Evolutionary conservation across 2,329 filamentous ascomycete species (phyloP).

Genomic region (Cladosporium velox): DNA sequence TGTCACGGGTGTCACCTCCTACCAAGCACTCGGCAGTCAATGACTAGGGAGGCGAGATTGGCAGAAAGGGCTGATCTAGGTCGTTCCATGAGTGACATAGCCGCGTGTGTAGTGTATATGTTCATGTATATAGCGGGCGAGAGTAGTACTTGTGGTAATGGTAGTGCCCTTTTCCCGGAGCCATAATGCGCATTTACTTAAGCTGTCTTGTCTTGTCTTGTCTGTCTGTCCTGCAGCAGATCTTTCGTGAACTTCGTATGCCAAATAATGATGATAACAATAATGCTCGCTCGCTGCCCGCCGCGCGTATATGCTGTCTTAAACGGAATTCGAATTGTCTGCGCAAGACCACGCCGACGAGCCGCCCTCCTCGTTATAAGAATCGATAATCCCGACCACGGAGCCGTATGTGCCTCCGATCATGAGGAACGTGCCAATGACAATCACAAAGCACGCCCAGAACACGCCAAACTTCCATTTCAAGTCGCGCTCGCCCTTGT

Average conservation of each 20-base stretch:
- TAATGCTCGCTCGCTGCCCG: neutral
- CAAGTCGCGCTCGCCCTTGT: conserved; percentile 42
- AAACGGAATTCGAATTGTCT: conserved; percentile 43
- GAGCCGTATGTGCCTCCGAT: conserved; percentile 50
- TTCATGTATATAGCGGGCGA: neutral
- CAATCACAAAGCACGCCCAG: conserved; percentile 42
- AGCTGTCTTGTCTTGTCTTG: neutral
- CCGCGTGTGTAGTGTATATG: neutral
- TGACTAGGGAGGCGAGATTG: conserved; percentile 13
- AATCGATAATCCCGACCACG: conserved; percentile 42
- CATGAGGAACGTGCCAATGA: conserved; percentile 48
- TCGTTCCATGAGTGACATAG: neutral
- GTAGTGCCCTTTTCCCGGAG: neutral
- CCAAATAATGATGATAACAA: neutral
- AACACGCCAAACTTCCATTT: conserved; percentile 38
- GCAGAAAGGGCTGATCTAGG: neutral
- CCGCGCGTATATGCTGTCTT: neutral
- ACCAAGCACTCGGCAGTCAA: neutral
- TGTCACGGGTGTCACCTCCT: neutral
- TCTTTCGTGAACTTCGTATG: neutral
- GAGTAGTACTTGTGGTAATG: too few species aligned
- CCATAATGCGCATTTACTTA: neutral
- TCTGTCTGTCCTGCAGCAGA: conserved; percentile 14
- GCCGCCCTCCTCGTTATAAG: conserved; percentile 40
- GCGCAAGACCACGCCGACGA: conserved; percentile 47